Evolutionary conservation across 1,139 yeast genomes (phyloP), one percentile per base, ranked within the genome.

Genomic region (Sugiyamaella xylanicola): DNA sequence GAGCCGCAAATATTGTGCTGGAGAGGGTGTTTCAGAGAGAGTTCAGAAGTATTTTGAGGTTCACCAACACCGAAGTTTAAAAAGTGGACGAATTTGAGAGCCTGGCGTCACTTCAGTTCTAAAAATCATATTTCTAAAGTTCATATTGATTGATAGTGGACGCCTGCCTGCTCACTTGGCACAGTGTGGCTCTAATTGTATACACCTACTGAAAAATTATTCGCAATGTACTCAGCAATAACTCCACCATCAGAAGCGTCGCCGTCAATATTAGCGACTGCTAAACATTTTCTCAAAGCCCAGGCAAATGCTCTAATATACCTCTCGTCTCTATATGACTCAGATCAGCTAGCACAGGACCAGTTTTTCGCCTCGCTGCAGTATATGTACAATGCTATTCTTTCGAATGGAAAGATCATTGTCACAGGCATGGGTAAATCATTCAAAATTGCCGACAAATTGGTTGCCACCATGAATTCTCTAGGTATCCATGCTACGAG

Each of bases 401-500:
- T 76, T 22, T 70, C 72, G 17, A 77, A 81, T 20, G 93, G 95
- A 9, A 89, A 89, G 66, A 77, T 90, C 22, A 84, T 89, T 2
- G 70, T 88, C 21, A 80, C 88, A 20, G 96, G 96, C 2, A 85
- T 90, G 69, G 97, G 97, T 7, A 90, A 90, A 70, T 85, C 93
- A 5, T 83, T 75, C 70, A 89, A 88, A 69, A 86, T 90, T 41
- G 95, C 91, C 16, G 76, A 80, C 56, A 90, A 90, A 69, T 74
- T 87, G 22, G 89, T 84, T 54, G 95, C 96, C 13, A 90, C 96
- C 9, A 74, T 90, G 69, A 87, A 86, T 66, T 88, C 96, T 0
- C 75, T 90, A 57, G 85, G 92, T 35, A 78, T 90, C 55, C 84
- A 83, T 53, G 77, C 96, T 0, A 80, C 84, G 0, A 65, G 80